Percentiles rank a stretch among this genome's conserved stretches.
phyloP scores from a whole-genome alignment of 768 basidiomycete species.

The Termitomyces sp. region DNA sequence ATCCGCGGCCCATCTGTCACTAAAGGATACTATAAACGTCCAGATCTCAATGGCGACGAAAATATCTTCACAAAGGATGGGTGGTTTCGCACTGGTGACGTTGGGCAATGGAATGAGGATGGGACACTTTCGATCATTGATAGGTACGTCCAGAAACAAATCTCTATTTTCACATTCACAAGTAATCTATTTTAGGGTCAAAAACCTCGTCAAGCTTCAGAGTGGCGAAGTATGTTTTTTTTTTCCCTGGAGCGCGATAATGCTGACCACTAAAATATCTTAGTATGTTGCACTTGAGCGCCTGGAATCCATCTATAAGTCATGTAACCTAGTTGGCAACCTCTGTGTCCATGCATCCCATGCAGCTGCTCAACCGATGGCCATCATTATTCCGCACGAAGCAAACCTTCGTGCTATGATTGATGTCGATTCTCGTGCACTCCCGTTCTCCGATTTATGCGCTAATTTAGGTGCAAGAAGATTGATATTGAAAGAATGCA shows the following conservation, averaged over 20 bases:
- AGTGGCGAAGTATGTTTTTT: conserved; percentile 15
- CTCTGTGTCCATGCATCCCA: conserved; percentile 75
- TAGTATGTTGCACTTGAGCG: conserved; percentile 89
- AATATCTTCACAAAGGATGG: conserved; percentile 84
- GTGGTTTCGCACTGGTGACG: conserved; percentile 92
- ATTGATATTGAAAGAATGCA: conserved; percentile 69
- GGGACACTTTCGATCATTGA: conserved; percentile 89
- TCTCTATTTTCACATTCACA: no score
- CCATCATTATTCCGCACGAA: conserved; percentile 80
- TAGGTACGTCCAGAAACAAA: conserved; percentile 41
- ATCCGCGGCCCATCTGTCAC: conserved; percentile 86
- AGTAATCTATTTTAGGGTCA: neutral
- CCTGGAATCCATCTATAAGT: conserved; percentile 87
- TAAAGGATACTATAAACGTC: conserved; percentile 87
- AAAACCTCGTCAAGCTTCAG: conserved; percentile 18
- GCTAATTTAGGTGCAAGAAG: conserved; percentile 44
- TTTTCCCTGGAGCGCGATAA: neutral
- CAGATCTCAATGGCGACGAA: conserved; percentile 83
- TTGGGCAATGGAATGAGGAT: conserved; percentile 92
- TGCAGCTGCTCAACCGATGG: conserved; percentile 78
- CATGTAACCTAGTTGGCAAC: conserved; percentile 69
- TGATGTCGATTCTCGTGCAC: neutral
- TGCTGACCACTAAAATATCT: neutral
- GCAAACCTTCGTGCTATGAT: conserved; percentile 44
- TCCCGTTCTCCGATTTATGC: conserved; percentile 48